Conservation (phyloP, 192 early-diverging fungal species). For the Lobosporangium transversale region DNA sequence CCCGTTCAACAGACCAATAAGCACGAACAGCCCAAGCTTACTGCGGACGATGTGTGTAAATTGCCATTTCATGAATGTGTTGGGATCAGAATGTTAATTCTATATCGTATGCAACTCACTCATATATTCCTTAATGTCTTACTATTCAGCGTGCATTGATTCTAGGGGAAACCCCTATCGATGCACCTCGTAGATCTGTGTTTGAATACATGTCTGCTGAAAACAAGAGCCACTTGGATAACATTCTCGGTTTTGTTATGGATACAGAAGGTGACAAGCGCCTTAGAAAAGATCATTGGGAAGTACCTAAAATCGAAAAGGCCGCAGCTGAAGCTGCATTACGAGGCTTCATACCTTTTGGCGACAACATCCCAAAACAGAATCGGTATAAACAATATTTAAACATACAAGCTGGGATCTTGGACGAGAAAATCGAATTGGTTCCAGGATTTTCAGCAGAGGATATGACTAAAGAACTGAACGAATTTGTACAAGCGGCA, state of each 20-base stretch:
- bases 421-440: slow-evolving; percentile 18
- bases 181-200: slow-evolving; percentile 71
- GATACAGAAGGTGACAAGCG: slow-evolving; percentile 49
- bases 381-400: slow-evolving; percentile 76
- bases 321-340: slow-evolving; percentile 73
- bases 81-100: no score
- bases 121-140: no score
- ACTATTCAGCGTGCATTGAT: slow-evolving; percentile 69
- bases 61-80: no score
- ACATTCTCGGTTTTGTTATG: slow-evolving; percentile 56
- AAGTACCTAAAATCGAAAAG: slow-evolving; percentile 65
- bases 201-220: slow-evolving; percentile 75
- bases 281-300: slow-evolving; percentile 32
- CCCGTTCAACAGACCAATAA: not conserved
- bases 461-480: slow-evolving; percentile 65
- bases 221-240: slow-evolving; percentile 71
- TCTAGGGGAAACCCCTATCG: slow-evolving; percentile 76
- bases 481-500: slow-evolving; percentile 82
- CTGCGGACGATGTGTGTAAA: slow-evolving; percentile 41
- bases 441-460: slow-evolving; percentile 56
- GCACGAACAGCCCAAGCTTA: slow-evolving; percentile 26
- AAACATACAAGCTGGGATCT: slow-evolving; percentile 68
- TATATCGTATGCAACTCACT: no score
- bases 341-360: slow-evolving; percentile 85
- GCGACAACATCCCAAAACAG: slow-evolving; percentile 74